Evolutionary conservation across 2,329 filamentous ascomycete species (phyloP).

Genomic region (Ophiostoma ulmi): DNA sequence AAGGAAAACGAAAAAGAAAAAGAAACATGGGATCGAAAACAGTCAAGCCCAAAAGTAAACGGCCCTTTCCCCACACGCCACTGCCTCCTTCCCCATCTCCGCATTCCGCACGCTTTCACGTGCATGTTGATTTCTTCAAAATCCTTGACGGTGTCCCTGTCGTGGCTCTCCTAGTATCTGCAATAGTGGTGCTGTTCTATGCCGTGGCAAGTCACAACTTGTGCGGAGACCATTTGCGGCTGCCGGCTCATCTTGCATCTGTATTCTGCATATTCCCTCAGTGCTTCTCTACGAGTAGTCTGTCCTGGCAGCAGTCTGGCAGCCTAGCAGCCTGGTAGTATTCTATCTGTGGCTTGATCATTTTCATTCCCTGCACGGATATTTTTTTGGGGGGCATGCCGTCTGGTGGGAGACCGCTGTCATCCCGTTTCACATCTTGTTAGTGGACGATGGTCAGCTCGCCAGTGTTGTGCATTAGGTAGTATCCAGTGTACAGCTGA

Average conservation of each 20-base stretch:
- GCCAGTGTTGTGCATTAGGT: no score
- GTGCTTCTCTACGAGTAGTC: neutral
- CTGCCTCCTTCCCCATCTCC: neutral
- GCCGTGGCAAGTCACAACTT: neutral
- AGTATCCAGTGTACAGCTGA: neutral
- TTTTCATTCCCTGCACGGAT: neutral
- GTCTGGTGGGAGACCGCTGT: neutral
- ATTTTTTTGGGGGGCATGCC: neutral
- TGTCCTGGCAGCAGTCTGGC: no score
- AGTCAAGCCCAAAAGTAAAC: conserved; percentile 9
- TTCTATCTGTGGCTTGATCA: neutral
- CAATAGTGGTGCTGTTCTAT: neutral
- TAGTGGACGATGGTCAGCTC: neutral
- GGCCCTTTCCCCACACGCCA: conserved; percentile 15
- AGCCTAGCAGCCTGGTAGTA: neutral
- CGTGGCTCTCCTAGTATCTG: neutral
- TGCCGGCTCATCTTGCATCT: neutral
- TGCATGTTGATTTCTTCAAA: neutral
- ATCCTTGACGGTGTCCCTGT: neutral
- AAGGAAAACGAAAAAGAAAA: neutral
- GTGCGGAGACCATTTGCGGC: neutral
- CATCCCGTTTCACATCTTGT: neutral
- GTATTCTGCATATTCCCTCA: neutral
- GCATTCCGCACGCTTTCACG: conserved; percentile 11
- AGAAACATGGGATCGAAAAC: neutral